A percentile compares a stretch with the other conserved stretches of the same genome.
Conservation (phyloP, 2,329 filamentous ascomycete genomes). For the Botryotinia convoluta region DNA sequence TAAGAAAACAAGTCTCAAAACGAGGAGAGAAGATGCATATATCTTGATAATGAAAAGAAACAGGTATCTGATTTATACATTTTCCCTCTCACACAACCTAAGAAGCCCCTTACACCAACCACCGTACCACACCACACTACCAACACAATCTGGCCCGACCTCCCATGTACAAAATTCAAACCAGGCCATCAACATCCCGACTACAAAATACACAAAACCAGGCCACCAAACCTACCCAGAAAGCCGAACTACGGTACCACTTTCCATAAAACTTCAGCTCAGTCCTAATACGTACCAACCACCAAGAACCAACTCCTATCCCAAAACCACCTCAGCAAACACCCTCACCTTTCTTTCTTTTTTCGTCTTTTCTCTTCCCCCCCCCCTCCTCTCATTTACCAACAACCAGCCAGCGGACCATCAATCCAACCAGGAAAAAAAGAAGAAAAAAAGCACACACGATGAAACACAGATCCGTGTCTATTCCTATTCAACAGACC, state of each 20-base stretch:
- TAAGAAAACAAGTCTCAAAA: not conserved
- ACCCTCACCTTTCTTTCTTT: not conserved
- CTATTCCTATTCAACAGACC: not conserved
- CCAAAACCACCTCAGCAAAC: too few relatives aligned
- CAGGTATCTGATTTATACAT: not conserved
- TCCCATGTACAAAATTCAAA: not conserved
- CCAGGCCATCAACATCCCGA: not conserved
- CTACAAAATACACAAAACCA: not conserved
- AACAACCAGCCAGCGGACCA: not conserved
- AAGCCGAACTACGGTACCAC: not conserved
- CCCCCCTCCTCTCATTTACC: not conserved
- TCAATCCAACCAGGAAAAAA: not conserved
- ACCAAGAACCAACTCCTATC: not conserved
- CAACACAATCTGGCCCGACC: not conserved
- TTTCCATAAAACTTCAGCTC: not conserved
- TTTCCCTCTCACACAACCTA: rapidly evolving
- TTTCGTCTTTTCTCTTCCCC: not conserved
- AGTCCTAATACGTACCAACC: not conserved
- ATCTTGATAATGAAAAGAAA: not conserved
- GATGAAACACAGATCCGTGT: not conserved
- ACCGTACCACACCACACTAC: not conserved
- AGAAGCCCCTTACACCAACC: not conserved
- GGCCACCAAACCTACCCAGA: not conserved
- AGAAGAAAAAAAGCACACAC: not conserved
- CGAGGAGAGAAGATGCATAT: not conserved